A percentile compares a stretch with the other conserved stretches of the same genome.
phyloP scores from a whole-genome alignment of 1,284 basidiomycete genomes.

The Apiotrichum brassicae region DNA sequence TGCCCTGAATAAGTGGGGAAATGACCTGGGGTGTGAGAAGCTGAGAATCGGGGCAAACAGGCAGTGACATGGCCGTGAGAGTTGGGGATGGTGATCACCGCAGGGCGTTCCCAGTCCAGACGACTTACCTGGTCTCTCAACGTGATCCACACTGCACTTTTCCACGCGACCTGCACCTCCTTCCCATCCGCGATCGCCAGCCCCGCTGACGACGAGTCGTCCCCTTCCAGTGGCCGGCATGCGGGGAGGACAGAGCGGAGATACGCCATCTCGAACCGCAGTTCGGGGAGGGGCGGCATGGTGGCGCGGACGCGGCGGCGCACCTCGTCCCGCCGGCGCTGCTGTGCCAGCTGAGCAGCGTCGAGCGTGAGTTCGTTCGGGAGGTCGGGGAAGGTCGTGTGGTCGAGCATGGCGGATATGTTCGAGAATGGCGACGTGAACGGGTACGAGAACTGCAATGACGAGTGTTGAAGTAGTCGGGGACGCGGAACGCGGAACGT shows the following conservation, averaged over 20 bases:
- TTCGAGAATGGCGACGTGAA: too few species aligned
- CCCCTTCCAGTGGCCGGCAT: slow-evolving; percentile 17
- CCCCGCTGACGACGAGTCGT: neutral
- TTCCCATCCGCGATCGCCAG: slow-evolving; percentile 25
- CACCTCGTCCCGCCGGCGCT: slow-evolving; percentile 25
- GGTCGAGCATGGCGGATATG: too few species aligned
- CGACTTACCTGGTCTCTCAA: slow-evolving; percentile 43
- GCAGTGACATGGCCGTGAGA: too few species aligned
- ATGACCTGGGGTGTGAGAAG: slow-evolving; percentile 12
- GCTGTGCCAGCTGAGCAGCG: slow-evolving; percentile 14
- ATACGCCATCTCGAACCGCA: slow-evolving; percentile 44
- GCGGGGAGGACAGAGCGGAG: slow-evolving; percentile 25
- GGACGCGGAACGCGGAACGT: too few species aligned
- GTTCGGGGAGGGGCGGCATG: slow-evolving; percentile 44
- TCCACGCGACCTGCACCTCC: slow-evolving; percentile 39
- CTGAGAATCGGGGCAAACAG: neutral
- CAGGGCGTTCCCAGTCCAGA: too few species aligned
- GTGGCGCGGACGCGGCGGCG: slow-evolving; percentile 33
- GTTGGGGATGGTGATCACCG: too few species aligned
- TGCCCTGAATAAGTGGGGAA: slow-evolving; percentile 40
- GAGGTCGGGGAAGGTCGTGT: slow-evolving; percentile 24
- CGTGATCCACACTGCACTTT: slow-evolving; percentile 38
- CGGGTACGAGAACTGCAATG: too few species aligned
- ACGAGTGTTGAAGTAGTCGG: too few species aligned
- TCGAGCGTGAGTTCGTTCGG: slow-evolving; percentile 8